phyloP scores from a whole-genome alignment of 2,329 filamentous ascomycete genomes.

The Sporothrix dimorphospora region DNA sequence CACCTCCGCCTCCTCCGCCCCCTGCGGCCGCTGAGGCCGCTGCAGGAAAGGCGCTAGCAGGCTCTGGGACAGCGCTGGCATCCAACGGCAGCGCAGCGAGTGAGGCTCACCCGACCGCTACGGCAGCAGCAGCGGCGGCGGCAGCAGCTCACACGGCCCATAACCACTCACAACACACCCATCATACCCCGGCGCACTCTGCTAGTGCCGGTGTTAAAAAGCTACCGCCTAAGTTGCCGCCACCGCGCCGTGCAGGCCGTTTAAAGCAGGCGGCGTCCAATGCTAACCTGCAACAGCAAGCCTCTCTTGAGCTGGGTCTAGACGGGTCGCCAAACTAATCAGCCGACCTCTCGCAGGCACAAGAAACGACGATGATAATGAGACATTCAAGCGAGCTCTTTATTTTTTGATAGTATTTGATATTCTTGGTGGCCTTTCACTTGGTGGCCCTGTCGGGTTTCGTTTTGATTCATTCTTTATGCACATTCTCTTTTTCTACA shows the following conservation, averaged over 20 bases:
- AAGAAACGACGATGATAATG: not conserved
- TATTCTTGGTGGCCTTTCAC: not conserved
- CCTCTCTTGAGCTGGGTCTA: not conserved
- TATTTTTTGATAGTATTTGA: not conserved
- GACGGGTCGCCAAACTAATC: not conserved
- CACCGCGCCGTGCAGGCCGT: slow-evolving; percentile 33
- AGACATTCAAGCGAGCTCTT: not conserved
- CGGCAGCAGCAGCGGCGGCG: slow-evolving; percentile 6
- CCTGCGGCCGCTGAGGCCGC: slow-evolving; percentile 23
- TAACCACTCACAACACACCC: not conserved
- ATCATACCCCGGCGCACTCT: not conserved
- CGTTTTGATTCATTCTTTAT: not conserved
- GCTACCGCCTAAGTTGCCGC: slow-evolving; percentile 35
- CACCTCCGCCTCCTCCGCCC: slow-evolving; percentile 21
- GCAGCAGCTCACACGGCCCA: slow-evolving; percentile 21
- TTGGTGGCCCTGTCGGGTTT: not conserved
- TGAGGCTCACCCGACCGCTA: slow-evolving; percentile 20
- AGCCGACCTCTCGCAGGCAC: not conserved
- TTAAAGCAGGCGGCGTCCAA: slow-evolving; percentile 32
- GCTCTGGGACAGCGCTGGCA: not conserved
- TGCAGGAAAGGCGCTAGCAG: slow-evolving; percentile 23
- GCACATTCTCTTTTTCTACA: not conserved
- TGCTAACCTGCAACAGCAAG: slow-evolving; percentile 31
- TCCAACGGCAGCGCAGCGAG: not conserved
- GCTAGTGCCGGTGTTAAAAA: slow-evolving; percentile 31